phyloP scores from a whole-genome alignment of 129 eudicot genomes.

The Sambucus nigra region DNA sequence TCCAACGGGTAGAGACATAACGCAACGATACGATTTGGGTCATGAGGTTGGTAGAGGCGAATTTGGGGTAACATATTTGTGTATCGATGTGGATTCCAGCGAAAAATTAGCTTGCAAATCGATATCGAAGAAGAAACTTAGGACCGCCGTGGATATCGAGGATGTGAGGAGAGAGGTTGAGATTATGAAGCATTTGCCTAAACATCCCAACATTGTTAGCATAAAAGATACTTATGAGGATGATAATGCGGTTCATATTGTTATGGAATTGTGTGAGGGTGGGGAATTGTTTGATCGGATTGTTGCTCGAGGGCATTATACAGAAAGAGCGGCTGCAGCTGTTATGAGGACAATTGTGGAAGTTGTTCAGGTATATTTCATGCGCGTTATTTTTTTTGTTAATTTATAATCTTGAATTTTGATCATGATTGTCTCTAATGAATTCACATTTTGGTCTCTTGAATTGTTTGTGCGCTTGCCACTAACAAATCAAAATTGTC shows the following conservation, averaged over 20 bases:
- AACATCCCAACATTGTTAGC: slow-evolving; percentile 58
- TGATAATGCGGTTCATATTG: slow-evolving; percentile 64
- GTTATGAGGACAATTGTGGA: slow-evolving; percentile 60
- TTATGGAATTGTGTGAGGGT: slow-evolving; percentile 84
- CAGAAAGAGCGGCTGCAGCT: slow-evolving; percentile 75
- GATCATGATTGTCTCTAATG: no score
- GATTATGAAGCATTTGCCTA: slow-evolving; percentile 76
- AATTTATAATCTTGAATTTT: no score
- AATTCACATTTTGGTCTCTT: no score
- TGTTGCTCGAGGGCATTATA: slow-evolving; percentile 78
- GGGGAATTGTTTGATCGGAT: slow-evolving; percentile 77
- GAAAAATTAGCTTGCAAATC: slow-evolving; percentile 70
- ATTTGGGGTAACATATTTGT: slow-evolving; percentile 73
- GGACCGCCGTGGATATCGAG: slow-evolving; percentile 69
- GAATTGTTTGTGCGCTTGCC: no score
- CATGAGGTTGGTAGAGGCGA: slow-evolving; percentile 78
- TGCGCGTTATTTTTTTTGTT: neutral
- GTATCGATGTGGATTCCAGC: slow-evolving; percentile 50
- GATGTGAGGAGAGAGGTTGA: slow-evolving; percentile 80
- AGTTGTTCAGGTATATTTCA: slow-evolving; percentile 65
- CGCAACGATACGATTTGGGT: slow-evolving; percentile 44
- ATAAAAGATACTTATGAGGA: slow-evolving; percentile 72
- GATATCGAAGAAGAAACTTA: slow-evolving; percentile 66
- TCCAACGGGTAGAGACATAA: slow-evolving; percentile 50
- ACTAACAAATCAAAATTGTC: no score